Base-by-base conservation (phyloP, 1,284 basidiomycete genomes). In the Fomitopsis betulina region DNA sequence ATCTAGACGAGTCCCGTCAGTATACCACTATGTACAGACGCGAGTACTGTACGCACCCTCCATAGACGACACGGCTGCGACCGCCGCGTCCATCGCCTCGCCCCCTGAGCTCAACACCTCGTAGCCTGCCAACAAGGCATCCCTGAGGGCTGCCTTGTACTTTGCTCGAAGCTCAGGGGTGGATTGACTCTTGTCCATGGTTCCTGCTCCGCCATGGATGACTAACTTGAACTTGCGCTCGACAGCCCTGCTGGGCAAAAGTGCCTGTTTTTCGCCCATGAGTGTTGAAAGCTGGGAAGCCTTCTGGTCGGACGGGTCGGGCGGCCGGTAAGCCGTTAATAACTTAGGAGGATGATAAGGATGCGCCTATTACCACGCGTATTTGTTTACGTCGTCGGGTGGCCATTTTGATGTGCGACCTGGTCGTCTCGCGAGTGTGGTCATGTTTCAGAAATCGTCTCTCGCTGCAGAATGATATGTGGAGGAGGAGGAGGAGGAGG, bases 81-180 rank as follows among this genome's bases (percentile, higher is more conserved):
- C 85, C 2, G 80, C 84, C n/a, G 91, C 91, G 67, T 93, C 89
- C 78, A 94, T 84, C 3, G 91, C 91, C 65, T 91, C 87, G 0
- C 89, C 89, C 23, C 88, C 89, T 2, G 76, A 68, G 37, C 70
- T 72, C 39, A 93, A 78, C 17, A 92, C 76, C 25, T 79, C 68
- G 65, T 92, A 76, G 0, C 92, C 92, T 5, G 82, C 82, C 35
- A 73, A 62, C 40, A 94, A 75, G 0, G 90, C 84, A 3, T 72
- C 68, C 19, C 72, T 70, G 39, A 94, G 73, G 1, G 76, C 82
- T 1, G 73, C 70, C 63, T 80, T 84, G 72, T 91, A 92, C 54
- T 72, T 71, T 10, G 79, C 79, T 32, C 79, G 79, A 63, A 86
- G 76, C 57, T 85, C 83, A 2, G 84, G 85, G 1, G 87, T 86